Evolutionary conservation across 169 alveolate species (phyloP), one percentile per base, ranked within the genome.

Genomic region (Plasmodium vinckei): DNA sequence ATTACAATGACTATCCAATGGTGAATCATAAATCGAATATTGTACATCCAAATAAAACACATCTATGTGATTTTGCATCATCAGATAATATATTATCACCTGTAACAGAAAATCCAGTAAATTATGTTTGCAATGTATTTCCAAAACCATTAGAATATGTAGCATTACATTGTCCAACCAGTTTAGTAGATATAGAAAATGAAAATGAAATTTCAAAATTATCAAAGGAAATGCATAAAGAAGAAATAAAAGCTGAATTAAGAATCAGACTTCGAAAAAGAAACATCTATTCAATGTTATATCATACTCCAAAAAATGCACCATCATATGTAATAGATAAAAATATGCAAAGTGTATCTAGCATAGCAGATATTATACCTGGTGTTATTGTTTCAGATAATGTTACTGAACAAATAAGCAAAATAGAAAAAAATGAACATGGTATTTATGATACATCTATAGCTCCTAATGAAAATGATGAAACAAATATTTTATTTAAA

Each of bases 131-230:
- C 42, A 25, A 17, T 12, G 73, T 82, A 9, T 57, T 51, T 17
- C 90, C 90, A 9, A 82, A 65, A 21, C 90, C 90, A 1, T 51
- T 82, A 60, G 82, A 82, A 19, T 82, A 82, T 54, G 68, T 82
- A 9, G 90, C 90, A 15, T 9, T 82, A 15, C 27, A 39, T 5
- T 82, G 90, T 15, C 90, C 90, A 6, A 68, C 39, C 7, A 82
- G 54, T 49, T 33, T 23, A 5, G 60, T 53, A n/a, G 90, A 82
- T 53, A 72, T 49, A 67, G 33, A 67, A 56, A 82, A 82, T 44
- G 90, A 82, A 15, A 44, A 82, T 10, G 49, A 33, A 1, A 69
- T 82, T 13, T 49, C 90, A 15, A 54, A 65, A 17, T 3, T 82
- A 15, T 59, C 77, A 12, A 27, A 12, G 19, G 3, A 33, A n/a